Conservation (phyloP, 352 stramenopile genomes). For the Globisporangium lucens region DNA sequence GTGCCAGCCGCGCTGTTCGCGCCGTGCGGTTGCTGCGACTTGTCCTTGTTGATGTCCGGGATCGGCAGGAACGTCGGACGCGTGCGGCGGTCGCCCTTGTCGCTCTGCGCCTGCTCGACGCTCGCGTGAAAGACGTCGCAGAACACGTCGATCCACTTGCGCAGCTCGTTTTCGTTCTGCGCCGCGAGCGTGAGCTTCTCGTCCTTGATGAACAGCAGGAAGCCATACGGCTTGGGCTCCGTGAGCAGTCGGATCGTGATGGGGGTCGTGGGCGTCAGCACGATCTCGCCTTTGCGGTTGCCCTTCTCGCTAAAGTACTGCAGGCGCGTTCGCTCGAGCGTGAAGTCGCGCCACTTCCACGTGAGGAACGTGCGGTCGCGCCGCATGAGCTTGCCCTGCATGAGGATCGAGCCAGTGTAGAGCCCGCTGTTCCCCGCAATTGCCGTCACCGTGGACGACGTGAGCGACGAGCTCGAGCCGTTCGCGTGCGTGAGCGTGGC, state of each 20-base stretch:
- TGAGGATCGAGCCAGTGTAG: constrained; percentile 34
- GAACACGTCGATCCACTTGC: constrained; percentile 81
- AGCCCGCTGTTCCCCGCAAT: constrained; percentile 8
- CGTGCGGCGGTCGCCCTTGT: constrained; percentile 55
- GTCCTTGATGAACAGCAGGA: constrained; percentile 76
- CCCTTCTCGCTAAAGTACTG: constrained; percentile 81
- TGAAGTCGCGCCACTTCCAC: constrained; percentile 85
- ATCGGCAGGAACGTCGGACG: constrained; percentile 70
- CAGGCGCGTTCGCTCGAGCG: constrained; percentile 59
- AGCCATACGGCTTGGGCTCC: constrained; percentile 70
- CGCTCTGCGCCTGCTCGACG: constrained; percentile 54
- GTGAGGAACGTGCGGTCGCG: constrained; percentile 73
- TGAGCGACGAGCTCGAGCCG: constrained; percentile 5
- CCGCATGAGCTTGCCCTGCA: constrained; percentile 72
- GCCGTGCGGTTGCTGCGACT: constrained; percentile 13
- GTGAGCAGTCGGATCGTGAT: constrained; percentile 70
- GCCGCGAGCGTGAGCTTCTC: constrained; percentile 77
- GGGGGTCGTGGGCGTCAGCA: constrained; percentile 51
- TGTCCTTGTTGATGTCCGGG: constrained; percentile 38
- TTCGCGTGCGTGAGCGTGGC: not conserved
- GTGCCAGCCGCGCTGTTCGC: constrained; percentile 10
- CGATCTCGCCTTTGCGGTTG: constrained; percentile 70
- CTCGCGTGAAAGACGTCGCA: constrained; percentile 74
- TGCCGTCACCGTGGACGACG: not conserved
- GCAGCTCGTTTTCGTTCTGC: constrained; percentile 60